Percentiles rank a stretch among this genome's conserved stretches.
Conservation (phyloP, 164 flowering plant species). For the Malania oleifera region DNA sequence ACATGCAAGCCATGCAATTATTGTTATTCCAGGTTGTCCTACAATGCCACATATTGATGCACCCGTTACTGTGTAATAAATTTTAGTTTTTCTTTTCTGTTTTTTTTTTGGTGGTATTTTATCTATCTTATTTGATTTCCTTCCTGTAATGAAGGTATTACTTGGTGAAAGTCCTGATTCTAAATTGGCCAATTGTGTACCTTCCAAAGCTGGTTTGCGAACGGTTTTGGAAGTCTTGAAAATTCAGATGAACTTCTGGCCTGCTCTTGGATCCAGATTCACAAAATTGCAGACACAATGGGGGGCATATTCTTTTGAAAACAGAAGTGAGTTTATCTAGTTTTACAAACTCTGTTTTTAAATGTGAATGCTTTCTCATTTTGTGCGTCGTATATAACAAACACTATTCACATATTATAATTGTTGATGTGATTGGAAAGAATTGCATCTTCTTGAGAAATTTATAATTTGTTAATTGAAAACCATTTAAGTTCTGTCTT, state of each 20-base stretch:
- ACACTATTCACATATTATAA: too few species aligned
- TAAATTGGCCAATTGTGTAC: constrained; percentile 30
- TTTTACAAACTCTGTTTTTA: neutral
- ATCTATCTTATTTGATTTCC: constrained; percentile 9
- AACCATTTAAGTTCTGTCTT: too few species aligned
- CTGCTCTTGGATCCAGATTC: constrained; percentile 39
- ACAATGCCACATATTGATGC: too few species aligned
- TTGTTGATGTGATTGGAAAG: too few species aligned
- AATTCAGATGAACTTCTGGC: constrained; percentile 81
- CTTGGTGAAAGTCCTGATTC: constrained; percentile 64
- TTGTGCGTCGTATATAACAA: neutral
- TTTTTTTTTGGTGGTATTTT: neutral
- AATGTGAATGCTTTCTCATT: neutral
- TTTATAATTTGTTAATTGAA: too few species aligned
- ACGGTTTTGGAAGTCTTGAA: constrained; percentile 72
- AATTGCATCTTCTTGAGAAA: too few species aligned
- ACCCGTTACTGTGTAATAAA: neutral
- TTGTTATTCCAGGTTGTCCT: too few species aligned
- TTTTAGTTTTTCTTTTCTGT: neutral
- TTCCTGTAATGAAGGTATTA: constrained; percentile 49
- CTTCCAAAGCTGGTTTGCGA: constrained; percentile 60
- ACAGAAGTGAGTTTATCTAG: constrained; percentile 42
- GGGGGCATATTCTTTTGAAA: constrained; percentile 29
- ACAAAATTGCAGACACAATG: constrained; percentile 44
- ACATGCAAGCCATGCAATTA: too few species aligned